A percentile compares a stretch with the other conserved stretches of the same genome.
phyloP scores from a whole-genome alignment of 2,329 filamentous ascomycete genomes.

The Nigrospora oryzae region DNA sequence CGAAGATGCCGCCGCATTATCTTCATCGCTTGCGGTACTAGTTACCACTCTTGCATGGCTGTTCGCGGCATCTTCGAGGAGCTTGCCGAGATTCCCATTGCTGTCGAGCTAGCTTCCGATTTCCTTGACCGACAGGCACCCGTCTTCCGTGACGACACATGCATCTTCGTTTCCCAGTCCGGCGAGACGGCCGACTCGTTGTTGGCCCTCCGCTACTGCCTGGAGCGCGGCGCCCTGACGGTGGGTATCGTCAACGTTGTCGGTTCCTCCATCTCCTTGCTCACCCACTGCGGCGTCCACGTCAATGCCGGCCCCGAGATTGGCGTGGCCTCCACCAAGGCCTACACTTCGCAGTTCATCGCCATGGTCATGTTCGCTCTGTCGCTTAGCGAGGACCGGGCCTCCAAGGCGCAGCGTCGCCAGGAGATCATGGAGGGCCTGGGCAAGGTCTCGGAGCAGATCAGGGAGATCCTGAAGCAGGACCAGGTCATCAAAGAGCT shows the following conservation, averaged over 20 bases:
- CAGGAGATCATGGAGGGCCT: constrained; percentile 96
- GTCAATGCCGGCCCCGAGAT: constrained; percentile 99
- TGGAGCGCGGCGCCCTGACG: constrained; percentile 93
- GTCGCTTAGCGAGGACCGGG: constrained; percentile 90
- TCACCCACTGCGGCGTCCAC: constrained; percentile 99
- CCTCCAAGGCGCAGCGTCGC: constrained; percentile 84
- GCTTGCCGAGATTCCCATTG: constrained; percentile 93
- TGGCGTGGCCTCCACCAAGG: constrained; percentile 97
- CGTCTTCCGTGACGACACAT: constrained; percentile 98
- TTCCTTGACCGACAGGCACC: constrained; percentile 95
- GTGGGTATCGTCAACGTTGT: constrained; percentile 99
- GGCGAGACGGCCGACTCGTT: constrained; percentile 97
- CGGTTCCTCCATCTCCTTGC: constrained; percentile 94
- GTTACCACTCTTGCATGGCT: constrained; percentile 99
- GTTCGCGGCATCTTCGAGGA: constrained; percentile 97
- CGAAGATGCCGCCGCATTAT: constrained; percentile 95
- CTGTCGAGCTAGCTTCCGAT: constrained; percentile 94
- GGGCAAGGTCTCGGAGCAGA: constrained; percentile 78
- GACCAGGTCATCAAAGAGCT: constrained; percentile 92
- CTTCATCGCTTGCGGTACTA: constrained; percentile 97
- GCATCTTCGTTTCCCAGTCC: constrained; percentile 97
- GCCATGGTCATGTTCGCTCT: constrained; percentile 99
- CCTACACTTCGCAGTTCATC: constrained; percentile 98
- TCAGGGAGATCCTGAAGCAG: constrained; percentile 83
- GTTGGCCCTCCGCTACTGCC: constrained; percentile 93